Conservation (phyloP, 371 early-diverging fungal genomes). For the Mortierella sp. region DNA sequence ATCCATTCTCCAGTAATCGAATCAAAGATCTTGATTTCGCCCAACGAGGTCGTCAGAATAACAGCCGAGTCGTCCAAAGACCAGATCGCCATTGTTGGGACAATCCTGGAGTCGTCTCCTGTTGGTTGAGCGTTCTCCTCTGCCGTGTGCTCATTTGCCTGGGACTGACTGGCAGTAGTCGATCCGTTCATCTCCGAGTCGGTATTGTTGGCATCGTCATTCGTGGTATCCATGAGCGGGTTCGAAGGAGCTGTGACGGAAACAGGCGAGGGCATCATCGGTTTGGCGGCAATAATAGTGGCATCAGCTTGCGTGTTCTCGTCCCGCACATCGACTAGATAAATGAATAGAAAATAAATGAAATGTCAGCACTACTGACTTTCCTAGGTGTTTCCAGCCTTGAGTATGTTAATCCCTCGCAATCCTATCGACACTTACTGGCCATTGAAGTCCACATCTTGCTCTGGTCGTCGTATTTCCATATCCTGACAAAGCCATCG, state of each 20-base stretch:
- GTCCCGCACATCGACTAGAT: constrained; percentile 48
- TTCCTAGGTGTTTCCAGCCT: no score
- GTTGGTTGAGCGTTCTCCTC: not conserved
- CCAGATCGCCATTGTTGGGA: constrained; percentile 63
- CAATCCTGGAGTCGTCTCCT: constrained; percentile 41
- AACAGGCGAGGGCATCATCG: constrained; percentile 45
- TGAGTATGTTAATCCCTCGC: no score
- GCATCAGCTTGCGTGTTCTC: constrained; percentile 52
- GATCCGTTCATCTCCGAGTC: constrained; percentile 46
- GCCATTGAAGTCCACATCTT: constrained; percentile 59
- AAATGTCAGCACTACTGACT: no score
- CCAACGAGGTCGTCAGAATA: constrained; percentile 71
- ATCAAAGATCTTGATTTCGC: constrained; percentile 75
- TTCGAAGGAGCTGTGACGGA: constrained; percentile 17
- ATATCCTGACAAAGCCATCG: constrained; percentile 72
- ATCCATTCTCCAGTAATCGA: constrained; percentile 69
- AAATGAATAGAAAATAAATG: not conserved
- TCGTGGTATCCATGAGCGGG: constrained; percentile 15
- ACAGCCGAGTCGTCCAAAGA: constrained; percentile 71
- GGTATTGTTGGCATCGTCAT: constrained; percentile 28
- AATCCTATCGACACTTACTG: constrained; percentile 39
- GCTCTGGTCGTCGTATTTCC: constrained; percentile 61
- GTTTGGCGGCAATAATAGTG: constrained; percentile 45
- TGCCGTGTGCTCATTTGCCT: constrained; percentile 10
- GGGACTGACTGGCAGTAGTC: constrained; percentile 14